These are phyloP conservation scores for Kewa caespitosa DNA, from an alignment of 179 eudicot genomes.

Conservation along the genomic window DNA sequence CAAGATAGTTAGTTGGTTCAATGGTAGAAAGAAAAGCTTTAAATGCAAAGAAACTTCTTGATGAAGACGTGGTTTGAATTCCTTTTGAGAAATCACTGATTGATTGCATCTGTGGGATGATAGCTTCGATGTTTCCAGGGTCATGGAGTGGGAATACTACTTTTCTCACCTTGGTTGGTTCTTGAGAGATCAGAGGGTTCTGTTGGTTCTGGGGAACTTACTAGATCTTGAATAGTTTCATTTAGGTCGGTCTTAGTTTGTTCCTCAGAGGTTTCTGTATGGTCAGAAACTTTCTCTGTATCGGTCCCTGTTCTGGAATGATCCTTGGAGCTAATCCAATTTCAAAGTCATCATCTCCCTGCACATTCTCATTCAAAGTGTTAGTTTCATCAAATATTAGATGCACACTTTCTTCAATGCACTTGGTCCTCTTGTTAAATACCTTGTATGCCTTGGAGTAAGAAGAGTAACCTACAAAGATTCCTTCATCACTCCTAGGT, in stretches of 20 bases:
- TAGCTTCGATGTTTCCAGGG: background rate
- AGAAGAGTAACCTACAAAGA: background rate
- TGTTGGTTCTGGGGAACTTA: background rate
- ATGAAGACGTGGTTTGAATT: background rate
- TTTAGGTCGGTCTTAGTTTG: background rate
- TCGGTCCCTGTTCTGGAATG: background rate
- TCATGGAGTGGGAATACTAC: background rate
- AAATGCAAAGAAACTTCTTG: background rate
- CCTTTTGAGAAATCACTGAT: background rate
- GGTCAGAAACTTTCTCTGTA: background rate
- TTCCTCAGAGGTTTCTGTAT: background rate
- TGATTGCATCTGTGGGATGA: background rate
- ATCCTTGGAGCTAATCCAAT: background rate
- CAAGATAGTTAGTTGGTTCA: background rate
- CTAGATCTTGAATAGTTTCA: too few relatives aligned
- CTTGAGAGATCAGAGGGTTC: too few relatives aligned
- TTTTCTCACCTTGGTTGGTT: background rate
- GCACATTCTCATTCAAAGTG: background rate
- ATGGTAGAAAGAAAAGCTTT: background rate
- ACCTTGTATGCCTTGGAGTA: slow-evolving; percentile 5
- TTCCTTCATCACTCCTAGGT: background rate
- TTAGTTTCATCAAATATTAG: background rate
- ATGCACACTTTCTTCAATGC: background rate
- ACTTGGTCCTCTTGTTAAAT: background rate
- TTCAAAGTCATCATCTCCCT: background rate